A percentile compares a stretch with the other conserved stretches of the same genome.
phyloP scores from a whole-genome alignment of 805 yeast genomes.

The Candida maris region DNA sequence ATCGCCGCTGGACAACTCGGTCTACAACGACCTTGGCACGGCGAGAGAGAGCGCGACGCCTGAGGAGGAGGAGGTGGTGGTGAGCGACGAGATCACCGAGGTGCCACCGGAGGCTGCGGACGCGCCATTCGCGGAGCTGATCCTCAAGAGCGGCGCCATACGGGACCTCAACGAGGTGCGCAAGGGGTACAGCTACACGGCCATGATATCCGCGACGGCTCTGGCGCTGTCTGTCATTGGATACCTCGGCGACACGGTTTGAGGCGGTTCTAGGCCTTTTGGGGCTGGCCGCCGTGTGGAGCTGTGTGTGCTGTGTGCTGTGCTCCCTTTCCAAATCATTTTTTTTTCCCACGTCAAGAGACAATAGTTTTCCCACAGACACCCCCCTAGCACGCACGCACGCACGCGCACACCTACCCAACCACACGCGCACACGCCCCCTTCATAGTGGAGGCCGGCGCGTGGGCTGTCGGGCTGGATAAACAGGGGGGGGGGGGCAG shows the following conservation, averaged over 20 bases:
- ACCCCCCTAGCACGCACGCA: too few relatives aligned
- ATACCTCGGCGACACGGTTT: conserved; percentile 48
- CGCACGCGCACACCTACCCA: too few relatives aligned
- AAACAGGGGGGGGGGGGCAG: too few relatives aligned
- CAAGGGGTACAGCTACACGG: conserved; percentile 38
- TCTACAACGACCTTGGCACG: conserved; percentile 40
- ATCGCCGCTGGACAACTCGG: conserved; percentile 44
- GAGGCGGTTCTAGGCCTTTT: conserved; percentile 1
- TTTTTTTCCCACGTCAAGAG: too few relatives aligned
- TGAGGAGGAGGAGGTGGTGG: conserved; percentile 23
- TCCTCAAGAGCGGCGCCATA: conserved; percentile 36
- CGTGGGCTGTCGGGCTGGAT: too few relatives aligned
- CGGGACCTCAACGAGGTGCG: conserved; percentile 33
- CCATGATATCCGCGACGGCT: conserved; percentile 41
- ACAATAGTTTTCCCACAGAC: too few relatives aligned
- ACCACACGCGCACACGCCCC: too few relatives aligned
- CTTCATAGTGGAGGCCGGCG: too few relatives aligned
- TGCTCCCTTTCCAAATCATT: neutral
- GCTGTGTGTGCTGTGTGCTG: neutral
- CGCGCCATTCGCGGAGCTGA: conserved; percentile 31
- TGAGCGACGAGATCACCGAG: conserved; percentile 22
- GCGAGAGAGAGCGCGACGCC: conserved; percentile 25
- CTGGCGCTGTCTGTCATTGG: conserved; percentile 52
- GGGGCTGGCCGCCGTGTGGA: neutral
- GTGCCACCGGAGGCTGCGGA: conserved; percentile 33